phyloP scores from a whole-genome alignment of 441 rosid genomes.

The Arabidopsis lyrata region DNA sequence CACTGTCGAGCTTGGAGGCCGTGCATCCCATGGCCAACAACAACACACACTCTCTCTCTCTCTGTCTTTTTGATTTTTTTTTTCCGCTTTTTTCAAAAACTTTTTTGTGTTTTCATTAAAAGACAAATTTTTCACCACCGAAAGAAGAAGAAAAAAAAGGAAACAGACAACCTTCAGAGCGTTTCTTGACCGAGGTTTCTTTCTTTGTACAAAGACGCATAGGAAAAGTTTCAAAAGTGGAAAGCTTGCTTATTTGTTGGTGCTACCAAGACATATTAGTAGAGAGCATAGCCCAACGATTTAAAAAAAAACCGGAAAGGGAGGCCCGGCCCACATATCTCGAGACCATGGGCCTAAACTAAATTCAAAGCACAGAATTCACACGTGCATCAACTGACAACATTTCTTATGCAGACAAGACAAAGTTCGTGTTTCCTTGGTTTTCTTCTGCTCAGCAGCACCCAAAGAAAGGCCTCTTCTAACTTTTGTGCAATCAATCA shows the following conservation, averaged over 20 bases:
- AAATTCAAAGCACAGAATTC: constrained; percentile 2
- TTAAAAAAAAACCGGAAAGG: too few relatives aligned
- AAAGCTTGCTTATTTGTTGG: not conserved
- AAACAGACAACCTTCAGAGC: not conserved
- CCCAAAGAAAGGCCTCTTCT: not conserved
- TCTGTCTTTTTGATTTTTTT: not conserved
- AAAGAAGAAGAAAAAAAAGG: not conserved
- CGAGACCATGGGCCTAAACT: not conserved
- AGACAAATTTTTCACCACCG: not conserved
- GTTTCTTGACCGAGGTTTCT: constrained; percentile 4
- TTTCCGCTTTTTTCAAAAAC: not conserved
- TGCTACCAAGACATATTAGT: too few relatives aligned
- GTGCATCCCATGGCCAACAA: constrained; percentile 73
- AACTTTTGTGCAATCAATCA: not conserved
- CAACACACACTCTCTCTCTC: not conserved
- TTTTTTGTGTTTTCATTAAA: not conserved
- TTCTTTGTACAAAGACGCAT: not conserved
- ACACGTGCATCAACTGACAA: not conserved
- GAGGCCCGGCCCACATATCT: too few relatives aligned
- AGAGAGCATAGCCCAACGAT: too few relatives aligned
- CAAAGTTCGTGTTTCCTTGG: not conserved
- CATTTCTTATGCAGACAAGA: constrained; percentile 6
- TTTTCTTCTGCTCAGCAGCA: constrained; percentile 9
- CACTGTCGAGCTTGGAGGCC: constrained; percentile 88
- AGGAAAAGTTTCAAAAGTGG: not conserved